Evolutionary conservation across 805 yeast genomes (phyloP).

Genomic region (Candida cerambycidarum): DNA sequence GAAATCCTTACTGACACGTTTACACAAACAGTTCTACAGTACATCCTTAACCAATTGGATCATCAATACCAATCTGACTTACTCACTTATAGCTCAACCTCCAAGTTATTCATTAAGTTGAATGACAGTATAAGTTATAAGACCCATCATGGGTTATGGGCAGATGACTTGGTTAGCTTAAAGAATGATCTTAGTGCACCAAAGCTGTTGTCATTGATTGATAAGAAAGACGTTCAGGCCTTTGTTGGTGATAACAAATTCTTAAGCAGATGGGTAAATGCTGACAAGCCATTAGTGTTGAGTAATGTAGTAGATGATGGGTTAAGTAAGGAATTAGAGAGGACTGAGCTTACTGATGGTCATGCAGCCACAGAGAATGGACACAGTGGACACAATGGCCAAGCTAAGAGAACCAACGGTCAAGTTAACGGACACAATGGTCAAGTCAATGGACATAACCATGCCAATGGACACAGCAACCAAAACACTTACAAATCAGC

Average conservation of each 20-base stretch:
- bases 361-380: neutral
- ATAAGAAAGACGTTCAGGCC: constrained; percentile 22
- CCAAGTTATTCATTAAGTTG: constrained; percentile 6
- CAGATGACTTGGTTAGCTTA: constrained; percentile 19
- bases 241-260: constrained; percentile 29
- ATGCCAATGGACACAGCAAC: constrained; percentile 5
- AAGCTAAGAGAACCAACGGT: constrained; percentile 6
- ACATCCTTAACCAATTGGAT: constrained; percentile 27
- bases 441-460: constrained; percentile 5
- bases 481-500: no score
- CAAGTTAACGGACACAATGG: constrained; percentile 2
- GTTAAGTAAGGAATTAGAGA: constrained; percentile 1
- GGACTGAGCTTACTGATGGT: no score
- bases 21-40: constrained; percentile 29
- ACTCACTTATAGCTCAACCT: constrained; percentile 17
- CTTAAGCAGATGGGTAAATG: constrained; percentile 31
- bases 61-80: constrained; percentile 25
- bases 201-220: constrained; percentile 1
- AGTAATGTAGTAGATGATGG: constrained; percentile 9
- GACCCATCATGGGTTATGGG: constrained; percentile 28
- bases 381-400: constrained; percentile 1
- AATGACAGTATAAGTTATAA: constrained; percentile 26
- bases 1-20: constrained; percentile 27
- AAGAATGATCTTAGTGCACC: constrained; percentile 11
- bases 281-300: constrained; percentile 23